A percentile compares a stretch with the other conserved stretches of the same genome.
These are phyloP conservation scores for Podospora fimiseda DNA, from an alignment of 495 filamentous ascomycete genomes.

Conservation along the genomic window DNA sequence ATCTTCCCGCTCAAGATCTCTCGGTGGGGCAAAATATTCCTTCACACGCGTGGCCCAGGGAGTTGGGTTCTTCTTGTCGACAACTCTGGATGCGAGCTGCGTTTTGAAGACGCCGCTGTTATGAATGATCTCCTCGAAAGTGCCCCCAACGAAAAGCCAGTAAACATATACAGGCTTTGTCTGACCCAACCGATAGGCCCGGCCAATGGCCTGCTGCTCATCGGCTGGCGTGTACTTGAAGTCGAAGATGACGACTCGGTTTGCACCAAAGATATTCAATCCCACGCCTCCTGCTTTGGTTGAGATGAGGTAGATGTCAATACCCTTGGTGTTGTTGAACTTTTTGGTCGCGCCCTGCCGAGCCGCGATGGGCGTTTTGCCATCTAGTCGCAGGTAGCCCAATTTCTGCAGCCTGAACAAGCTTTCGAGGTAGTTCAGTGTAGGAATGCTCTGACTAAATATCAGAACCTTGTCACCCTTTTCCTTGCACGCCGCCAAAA, in stretches of 20 bases:
- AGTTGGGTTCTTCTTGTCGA: constrained; percentile 72
- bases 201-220: constrained; percentile 85
- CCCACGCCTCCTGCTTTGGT: constrained; percentile 76
- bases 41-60: constrained; percentile 46
- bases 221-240: constrained; percentile 71
- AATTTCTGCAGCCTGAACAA: constrained; percentile 41
- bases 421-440: constrained; percentile 60
- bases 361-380: constrained; percentile 42
- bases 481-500: constrained; percentile 55
- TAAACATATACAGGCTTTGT: constrained; percentile 81
- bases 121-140: constrained; percentile 65
- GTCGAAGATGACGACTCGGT: constrained; percentile 84
- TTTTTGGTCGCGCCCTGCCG: constrained; percentile 56
- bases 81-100: constrained; percentile 68
- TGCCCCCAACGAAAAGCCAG: constrained; percentile 72
- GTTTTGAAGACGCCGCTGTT: constrained; percentile 73
- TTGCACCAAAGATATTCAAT: constrained; percentile 78
- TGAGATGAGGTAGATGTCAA: constrained; percentile 68
- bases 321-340: constrained; percentile 52
- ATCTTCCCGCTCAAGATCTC: constrained; percentile 45
- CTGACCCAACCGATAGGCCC: constrained; percentile 84
- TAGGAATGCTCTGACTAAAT: constrained; percentile 68
- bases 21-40: constrained; percentile 55
- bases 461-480: constrained; percentile 68
- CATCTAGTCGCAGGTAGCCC: constrained; percentile 58